These are phyloP conservation scores for Dorcoceras hygrometricum DNA, from an alignment of 257 asterid genomes.

Conservation along the genomic window DNA sequence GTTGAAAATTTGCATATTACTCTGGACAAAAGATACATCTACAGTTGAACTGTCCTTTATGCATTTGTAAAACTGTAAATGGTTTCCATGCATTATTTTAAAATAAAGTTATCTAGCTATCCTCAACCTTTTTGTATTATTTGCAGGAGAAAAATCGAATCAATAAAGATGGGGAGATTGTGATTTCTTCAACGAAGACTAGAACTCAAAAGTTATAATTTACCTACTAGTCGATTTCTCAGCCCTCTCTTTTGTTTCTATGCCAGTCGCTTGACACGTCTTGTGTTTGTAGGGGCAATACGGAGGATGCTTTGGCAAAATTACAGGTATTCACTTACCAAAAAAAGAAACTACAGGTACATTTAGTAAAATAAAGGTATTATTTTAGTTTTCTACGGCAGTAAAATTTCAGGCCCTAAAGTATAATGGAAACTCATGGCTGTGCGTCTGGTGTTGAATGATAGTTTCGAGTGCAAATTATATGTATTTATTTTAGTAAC, in stretches of 20 bases:
- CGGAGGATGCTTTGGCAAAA: conserved; percentile 81
- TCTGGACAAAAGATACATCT: background rate
- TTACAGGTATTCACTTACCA: conserved; percentile 63
- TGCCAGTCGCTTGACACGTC: conserved; percentile 22
- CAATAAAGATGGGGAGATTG: conserved; percentile 86
- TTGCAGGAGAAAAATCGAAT: conserved; percentile 86
- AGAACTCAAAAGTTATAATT: conserved; percentile 72
- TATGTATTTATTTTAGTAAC: background rate
- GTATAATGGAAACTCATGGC: conserved; percentile 13
- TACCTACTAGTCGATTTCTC: conserved; percentile 22
- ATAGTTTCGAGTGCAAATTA: background rate
- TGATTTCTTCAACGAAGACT: conserved; percentile 82
- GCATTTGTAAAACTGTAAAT: background rate
- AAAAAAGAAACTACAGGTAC: conserved; percentile 45
- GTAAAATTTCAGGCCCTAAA: background rate
- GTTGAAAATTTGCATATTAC: background rate
- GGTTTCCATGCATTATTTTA: background rate
- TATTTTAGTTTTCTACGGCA: conserved; percentile 8
- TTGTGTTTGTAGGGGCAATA: conserved; percentile 57
- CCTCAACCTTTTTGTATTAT: conserved; percentile 16
- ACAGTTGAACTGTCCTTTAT: background rate
- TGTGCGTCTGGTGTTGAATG: background rate
- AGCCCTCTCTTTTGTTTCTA: conserved; percentile 12
- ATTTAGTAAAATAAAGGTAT: conserved; percentile 8
- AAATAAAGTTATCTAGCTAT: background rate